These are phyloP conservation scores for Talinum fruticosum DNA, from an alignment of 148 eudicot species.

Conservation along the genomic window DNA sequence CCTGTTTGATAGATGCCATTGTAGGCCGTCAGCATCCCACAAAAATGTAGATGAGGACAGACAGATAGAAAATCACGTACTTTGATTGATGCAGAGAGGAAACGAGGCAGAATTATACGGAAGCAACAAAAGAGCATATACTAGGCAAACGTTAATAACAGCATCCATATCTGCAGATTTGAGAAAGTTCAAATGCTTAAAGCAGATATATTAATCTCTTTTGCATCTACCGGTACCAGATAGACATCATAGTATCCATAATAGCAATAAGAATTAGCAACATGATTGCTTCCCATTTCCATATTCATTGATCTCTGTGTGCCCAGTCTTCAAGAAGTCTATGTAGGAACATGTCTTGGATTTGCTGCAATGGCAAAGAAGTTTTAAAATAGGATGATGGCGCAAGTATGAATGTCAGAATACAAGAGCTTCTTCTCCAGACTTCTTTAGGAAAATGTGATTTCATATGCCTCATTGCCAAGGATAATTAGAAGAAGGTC, in stretches of 20 bases:
- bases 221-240: neutral
- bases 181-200: neutral
- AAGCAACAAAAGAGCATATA: slow-evolving; percentile 7
- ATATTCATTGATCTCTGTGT: neutral
- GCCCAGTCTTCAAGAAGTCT: neutral
- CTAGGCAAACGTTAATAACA: slow-evolving; percentile 1
- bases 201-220: neutral
- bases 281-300: neutral
- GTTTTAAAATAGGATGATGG: neutral
- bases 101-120: slow-evolving; percentile 30
- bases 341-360: neutral
- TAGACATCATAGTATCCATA: neutral
- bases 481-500: no score
- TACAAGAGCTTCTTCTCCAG: neutral
- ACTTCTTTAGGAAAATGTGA: neutral
- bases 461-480: neutral
- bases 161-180: neutral
- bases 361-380: neutral
- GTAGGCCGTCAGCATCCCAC: slow-evolving; percentile 19
- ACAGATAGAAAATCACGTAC: slow-evolving; percentile 22
- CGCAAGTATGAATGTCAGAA: neutral
- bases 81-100: slow-evolving; percentile 46
- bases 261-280: neutral
- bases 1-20: no score
- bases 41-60: neutral